Evolutionary conservation across 2,329 filamentous ascomycete genomes (phyloP).

Genomic region (Macrophomina phaseolina): DNA sequence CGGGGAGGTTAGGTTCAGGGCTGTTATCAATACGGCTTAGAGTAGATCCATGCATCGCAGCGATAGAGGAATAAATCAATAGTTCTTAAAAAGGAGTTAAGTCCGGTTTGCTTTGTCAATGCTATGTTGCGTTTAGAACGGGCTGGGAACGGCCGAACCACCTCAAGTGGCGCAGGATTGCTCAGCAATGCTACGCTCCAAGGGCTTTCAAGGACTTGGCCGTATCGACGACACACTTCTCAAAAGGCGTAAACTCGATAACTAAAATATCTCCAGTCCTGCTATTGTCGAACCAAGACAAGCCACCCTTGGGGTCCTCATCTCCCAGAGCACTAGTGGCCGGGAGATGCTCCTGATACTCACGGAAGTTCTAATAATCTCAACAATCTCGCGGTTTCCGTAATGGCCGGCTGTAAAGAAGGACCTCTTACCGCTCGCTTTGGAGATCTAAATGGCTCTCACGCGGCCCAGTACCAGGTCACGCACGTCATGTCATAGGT

Average conservation of each 20-base stretch:
- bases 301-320: conserved; percentile 45
- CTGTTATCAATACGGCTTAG: no score
- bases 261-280: conserved; percentile 59
- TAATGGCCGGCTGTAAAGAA: conserved; percentile 61
- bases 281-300: conserved; percentile 60
- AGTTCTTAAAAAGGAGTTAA: no score
- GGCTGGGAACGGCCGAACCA: no score
- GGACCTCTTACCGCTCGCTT: conserved; percentile 63
- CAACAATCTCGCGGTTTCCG: conserved; percentile 49
- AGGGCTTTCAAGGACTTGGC: conserved; percentile 27
- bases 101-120: no score
- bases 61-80: no score
- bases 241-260: conserved; percentile 54
- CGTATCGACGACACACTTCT: conserved; percentile 30
- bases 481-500: conserved; percentile 43
- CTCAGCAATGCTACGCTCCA: neutral
- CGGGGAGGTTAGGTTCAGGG: no score
- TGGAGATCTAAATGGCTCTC: conserved; percentile 55
- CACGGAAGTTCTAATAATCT: conserved; percentile 61
- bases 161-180: no score
- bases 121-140: no score
- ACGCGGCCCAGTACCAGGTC: conserved; percentile 56
- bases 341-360: conserved; percentile 53
- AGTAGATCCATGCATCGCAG: no score
- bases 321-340: conserved; percentile 41